Evolutionary conservation across 202 grass and related monocot species (phyloP).

Genomic region (Thinopyrum obtusiflorum): DNA sequence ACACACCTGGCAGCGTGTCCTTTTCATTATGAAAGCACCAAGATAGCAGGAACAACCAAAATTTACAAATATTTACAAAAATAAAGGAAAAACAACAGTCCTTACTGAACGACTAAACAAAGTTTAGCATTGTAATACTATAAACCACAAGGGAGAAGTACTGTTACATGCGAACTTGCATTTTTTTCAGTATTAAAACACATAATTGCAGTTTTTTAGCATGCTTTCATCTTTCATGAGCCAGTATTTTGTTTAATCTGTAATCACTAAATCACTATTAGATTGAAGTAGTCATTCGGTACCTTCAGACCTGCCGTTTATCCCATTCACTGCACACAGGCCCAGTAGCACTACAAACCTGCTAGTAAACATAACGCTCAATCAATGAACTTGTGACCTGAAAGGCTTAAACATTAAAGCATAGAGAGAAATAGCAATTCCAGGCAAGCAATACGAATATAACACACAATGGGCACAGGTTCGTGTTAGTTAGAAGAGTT

Average conservation of each 20-base stretch:
- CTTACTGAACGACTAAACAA: not conserved
- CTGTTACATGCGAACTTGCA: not conserved
- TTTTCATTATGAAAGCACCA: not conserved
- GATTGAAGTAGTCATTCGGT: not conserved
- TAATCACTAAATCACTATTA: not conserved
- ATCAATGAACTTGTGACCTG: not conserved
- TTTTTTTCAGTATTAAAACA: not conserved
- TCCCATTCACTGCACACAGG: not conserved
- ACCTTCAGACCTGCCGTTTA: not conserved
- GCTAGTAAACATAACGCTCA: slow-evolving; percentile 33
- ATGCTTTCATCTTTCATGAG: not conserved
- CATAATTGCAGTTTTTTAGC: not conserved
- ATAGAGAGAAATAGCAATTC: not conserved
- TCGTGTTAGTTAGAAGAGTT: not conserved
- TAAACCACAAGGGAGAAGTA: not conserved
- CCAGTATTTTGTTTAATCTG: not conserved
- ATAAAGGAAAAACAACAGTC: not conserved
- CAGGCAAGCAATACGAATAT: not conserved
- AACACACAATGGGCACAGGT: not conserved
- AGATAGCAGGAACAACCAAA: not conserved
- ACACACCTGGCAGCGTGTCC: not conserved
- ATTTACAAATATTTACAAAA: not conserved
- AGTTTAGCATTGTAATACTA: not conserved
- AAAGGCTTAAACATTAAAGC: slow-evolving; percentile 7
- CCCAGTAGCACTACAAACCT: slow-evolving; percentile 12